Conservation (phyloP, 1,284 basidiomycete species). For the Caloboletus firmus region DNA sequence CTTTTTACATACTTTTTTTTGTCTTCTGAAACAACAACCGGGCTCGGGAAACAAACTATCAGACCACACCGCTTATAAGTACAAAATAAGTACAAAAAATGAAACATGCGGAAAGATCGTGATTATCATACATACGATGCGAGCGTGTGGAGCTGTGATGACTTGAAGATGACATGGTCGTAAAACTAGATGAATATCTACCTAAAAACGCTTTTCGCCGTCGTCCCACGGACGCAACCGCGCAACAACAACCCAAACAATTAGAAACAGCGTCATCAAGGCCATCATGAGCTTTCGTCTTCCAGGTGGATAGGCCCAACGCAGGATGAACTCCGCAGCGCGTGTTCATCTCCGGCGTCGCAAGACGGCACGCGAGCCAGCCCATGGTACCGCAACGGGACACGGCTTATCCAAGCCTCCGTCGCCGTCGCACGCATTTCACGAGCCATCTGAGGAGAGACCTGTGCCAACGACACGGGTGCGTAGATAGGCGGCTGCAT, state of each 20-base stretch:
- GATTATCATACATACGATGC: constrained; percentile 14
- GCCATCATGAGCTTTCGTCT: constrained; percentile 10
- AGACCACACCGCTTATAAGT: constrained; percentile 3
- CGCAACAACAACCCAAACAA: too few species aligned
- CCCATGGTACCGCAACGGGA: constrained; percentile 4
- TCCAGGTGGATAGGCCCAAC: constrained; percentile 29
- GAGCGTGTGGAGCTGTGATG: neutral
- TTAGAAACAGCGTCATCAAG: too few species aligned
- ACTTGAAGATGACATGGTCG: constrained; percentile 1
- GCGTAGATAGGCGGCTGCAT: constrained; percentile 50
- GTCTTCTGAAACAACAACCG: neutral
- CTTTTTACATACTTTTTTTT: neutral
- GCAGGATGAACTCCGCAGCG: neutral
- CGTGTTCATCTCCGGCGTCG: constrained; percentile 3
- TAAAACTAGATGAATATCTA: neutral
- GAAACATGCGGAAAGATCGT: neutral
- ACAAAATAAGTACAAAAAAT: constrained; percentile 10
- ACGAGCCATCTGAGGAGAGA: constrained; percentile 46
- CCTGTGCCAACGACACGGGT: constrained; percentile 57
- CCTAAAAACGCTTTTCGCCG: neutral
- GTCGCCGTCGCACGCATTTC: constrained; percentile 56
- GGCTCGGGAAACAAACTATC: neutral
- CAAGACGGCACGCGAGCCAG: neutral
- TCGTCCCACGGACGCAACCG: too few species aligned
- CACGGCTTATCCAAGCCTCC: constrained; percentile 60